Evolutionary conservation across 106 monocot species (phyloP).

Genomic region (Dendrobium chrysotoxum): DNA sequence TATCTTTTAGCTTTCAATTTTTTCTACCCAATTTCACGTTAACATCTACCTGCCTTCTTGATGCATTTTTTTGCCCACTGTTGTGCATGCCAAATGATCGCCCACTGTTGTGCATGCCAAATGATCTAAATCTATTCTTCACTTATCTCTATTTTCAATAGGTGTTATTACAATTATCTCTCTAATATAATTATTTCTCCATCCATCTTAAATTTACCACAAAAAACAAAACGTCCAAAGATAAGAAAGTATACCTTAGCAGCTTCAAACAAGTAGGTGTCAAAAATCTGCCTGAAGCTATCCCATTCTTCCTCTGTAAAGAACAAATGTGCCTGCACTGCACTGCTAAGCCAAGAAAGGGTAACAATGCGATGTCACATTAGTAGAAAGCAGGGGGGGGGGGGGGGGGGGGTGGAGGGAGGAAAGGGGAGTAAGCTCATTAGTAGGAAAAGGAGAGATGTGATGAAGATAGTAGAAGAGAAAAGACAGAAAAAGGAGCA

Average conservation of each 20-base stretch:
- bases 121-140: not conserved
- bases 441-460: not conserved
- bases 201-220: not conserved
- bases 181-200: not conserved
- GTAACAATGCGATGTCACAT: conserved; percentile 16
- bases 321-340: conserved; percentile 73
- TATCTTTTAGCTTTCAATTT: not conserved
- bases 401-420: too few species aligned
- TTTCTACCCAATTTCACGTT: not conserved
- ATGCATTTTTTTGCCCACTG: not conserved
- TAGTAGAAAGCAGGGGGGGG: not conserved
- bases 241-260: conserved; percentile 46
- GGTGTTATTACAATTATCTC: not conserved
- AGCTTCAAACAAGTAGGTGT: conserved; percentile 90
- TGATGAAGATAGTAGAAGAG: not conserved
- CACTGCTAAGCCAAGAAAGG: conserved; percentile 52
- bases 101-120: not conserved
- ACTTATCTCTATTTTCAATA: not conserved
- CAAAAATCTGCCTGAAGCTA: conserved; percentile 72
- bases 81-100: not conserved
- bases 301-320: conserved; percentile 90
- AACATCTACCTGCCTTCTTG: not conserved
- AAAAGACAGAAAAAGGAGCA: not conserved
- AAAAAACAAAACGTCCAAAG: not conserved
- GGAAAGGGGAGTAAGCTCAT: not conserved